Evolutionary conservation across 805 yeast species (phyloP).

Genomic region (Lachancea lanzarotensis): DNA sequence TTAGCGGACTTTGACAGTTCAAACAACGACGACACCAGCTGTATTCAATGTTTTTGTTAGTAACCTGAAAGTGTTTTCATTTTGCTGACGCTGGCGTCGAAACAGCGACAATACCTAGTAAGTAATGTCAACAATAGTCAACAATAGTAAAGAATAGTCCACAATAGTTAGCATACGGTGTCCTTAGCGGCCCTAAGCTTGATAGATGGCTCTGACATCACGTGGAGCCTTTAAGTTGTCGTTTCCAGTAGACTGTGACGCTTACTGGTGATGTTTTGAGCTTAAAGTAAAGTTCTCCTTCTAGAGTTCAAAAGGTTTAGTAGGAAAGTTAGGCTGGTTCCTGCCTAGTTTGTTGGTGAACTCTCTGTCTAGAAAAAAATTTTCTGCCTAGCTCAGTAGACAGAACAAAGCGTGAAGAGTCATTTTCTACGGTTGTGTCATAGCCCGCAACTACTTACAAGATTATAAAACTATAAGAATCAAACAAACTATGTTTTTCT

Average conservation of each 20-base stretch:
- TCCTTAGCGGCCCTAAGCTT: slow-evolving; percentile 35
- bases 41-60: slow-evolving; percentile 11
- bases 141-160: neutral
- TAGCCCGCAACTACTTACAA: no score
- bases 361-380: slow-evolving; percentile 5
- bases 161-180: slow-evolving; percentile 28
- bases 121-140: no score
- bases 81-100: neutral
- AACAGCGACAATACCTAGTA: no score
- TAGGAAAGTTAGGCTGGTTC: slow-evolving; percentile 3
- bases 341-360: slow-evolving; percentile 5
- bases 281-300: slow-evolving; percentile 1
- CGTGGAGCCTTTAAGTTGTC: slow-evolving; percentile 4
- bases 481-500: no score
- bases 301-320: slow-evolving; percentile 1
- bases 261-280: neutral
- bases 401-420: neutral
- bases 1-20: slow-evolving; percentile 82
- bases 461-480: no score
- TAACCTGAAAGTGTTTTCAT: neutral
- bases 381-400: slow-evolving; percentile 3
- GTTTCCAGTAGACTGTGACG: slow-evolving; percentile 2
- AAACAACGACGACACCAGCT: slow-evolving; percentile 72
- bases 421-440: neutral
- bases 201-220: slow-evolving; percentile 27